These are phyloP conservation scores for Talaromyces sp. DNA, from an alignment of 2,329 filamentous ascomycete species.

Conservation along the genomic window DNA sequence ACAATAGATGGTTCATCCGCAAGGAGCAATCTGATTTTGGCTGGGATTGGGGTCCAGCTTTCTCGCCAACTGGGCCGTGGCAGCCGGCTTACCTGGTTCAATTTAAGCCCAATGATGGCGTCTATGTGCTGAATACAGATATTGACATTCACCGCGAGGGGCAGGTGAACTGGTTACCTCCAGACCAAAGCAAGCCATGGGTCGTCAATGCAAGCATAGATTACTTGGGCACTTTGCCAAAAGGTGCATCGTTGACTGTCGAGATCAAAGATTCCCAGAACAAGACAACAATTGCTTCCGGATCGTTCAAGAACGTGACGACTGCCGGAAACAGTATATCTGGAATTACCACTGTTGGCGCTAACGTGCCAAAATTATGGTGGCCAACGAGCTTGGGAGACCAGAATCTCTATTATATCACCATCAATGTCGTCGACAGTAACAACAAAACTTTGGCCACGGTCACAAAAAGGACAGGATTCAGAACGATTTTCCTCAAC, in stretches of 20 bases:
- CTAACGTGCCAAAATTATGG: slow-evolving; percentile 55
- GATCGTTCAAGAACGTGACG: slow-evolving; percentile 42
- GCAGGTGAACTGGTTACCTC: slow-evolving; percentile 58
- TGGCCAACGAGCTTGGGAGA: slow-evolving; percentile 59
- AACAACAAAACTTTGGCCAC: slow-evolving; percentile 41
- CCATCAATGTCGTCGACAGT: slow-evolving; percentile 47
- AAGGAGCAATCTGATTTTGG: slow-evolving; percentile 65
- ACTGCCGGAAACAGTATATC: slow-evolving; percentile 48
- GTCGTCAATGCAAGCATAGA: slow-evolving; percentile 62
- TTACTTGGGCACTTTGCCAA: slow-evolving; percentile 51
- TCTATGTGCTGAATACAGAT: slow-evolving; percentile 55
- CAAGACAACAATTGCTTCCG: slow-evolving; percentile 41
- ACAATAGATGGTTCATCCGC: slow-evolving; percentile 56
- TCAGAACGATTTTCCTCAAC: slow-evolving; percentile 63
- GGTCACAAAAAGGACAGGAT: slow-evolving; percentile 57
- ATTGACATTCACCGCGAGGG: slow-evolving; percentile 60
- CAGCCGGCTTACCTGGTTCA: slow-evolving; percentile 59
- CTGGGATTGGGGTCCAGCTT: slow-evolving; percentile 64
- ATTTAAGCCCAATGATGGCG: slow-evolving; percentile 40
- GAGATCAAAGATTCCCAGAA: slow-evolving; percentile 46
- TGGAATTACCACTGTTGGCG: slow-evolving; percentile 48
- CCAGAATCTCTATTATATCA: slow-evolving; percentile 59
- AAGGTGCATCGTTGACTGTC: slow-evolving; percentile 47
- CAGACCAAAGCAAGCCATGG: slow-evolving; percentile 59
- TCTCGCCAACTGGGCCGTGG: slow-evolving; percentile 64